Base-by-base conservation (phyloP, 768 basidiomycete species). In the Grammothele lineata region DNA sequence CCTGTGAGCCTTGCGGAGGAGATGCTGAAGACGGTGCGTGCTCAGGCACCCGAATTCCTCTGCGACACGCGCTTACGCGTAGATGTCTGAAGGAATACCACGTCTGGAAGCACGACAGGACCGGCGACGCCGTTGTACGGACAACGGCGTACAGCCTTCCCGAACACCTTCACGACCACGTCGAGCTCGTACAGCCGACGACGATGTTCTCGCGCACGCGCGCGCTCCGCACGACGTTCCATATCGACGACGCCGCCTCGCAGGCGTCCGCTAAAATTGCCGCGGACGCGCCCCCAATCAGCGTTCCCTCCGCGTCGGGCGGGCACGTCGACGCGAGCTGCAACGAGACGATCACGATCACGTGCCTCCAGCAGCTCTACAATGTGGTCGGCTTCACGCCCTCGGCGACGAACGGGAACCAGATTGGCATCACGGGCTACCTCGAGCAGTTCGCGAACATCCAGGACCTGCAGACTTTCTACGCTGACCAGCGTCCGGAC, bases 141-240 rank as follows among this genome's bases (percentile, higher is more conserved):
- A 83, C 87, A n/a, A 81, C 78, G 3, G 70, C 68, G 48, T 88
- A 86, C 66, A 81, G 78, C 55, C 73, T 89, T 15, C 86, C 86
- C 0, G 69, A 70, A 37, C 50, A 74, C 46, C 62, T 87, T 37
- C 73, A 81, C 54, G 65, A 68, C 3, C 83, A 87, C 57, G 61
- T 87, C 46, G 83, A 86, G 30, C 62, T 87, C 24, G 68, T 88
- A 23, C 83, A 87, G 50, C 86, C 86, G 0, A 87, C 86, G 2
- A 87, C 84, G 1, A 73, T 78, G 61, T 88, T 87, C 56, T 67
- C 72, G 35, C 73, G 73, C 47, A 63, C 68, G 49, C 75, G 70
- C 51, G 63, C 64, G 7, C 64, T 75, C 43, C 70, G 55, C 47
- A 70, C 71, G 4, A 76, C 68, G 0, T 54, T 78, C 19, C 58